Conservation (phyloP, 164 flowering plant species). For the Piper betle region DNA sequence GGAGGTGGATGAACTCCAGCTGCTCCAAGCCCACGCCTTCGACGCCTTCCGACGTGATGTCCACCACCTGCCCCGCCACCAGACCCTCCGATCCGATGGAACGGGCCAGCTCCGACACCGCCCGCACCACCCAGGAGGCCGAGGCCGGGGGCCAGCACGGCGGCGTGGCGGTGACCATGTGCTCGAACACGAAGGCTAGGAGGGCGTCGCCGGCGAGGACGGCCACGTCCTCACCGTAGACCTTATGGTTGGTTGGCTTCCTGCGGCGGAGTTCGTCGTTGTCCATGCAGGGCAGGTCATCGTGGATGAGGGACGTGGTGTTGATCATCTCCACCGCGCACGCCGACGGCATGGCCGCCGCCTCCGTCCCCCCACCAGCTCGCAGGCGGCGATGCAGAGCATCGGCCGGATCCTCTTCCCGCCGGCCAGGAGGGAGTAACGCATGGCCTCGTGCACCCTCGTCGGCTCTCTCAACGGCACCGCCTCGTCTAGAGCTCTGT, state of each 20-base stretch:
- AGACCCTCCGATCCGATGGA: conserved; percentile 47
- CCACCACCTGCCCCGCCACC: conserved; percentile 45
- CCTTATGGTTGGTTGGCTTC: conserved; percentile 61
- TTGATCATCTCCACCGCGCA: conserved; percentile 78
- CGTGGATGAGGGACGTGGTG: conserved; percentile 69
- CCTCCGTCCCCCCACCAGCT: conserved; percentile 50
- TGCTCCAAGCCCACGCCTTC: conserved; percentile 34
- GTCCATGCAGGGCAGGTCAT: conserved; percentile 69
- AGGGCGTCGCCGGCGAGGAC: conserved; percentile 66
- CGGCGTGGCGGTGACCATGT: conserved; percentile 29
- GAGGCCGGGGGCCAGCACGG: no score
- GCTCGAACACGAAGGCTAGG: conserved; percentile 47
- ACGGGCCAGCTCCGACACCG: conserved; percentile 33
- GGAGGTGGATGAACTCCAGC: conserved; percentile 46
- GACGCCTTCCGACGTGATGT: conserved; percentile 32
- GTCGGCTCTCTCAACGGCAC: conserved; percentile 34
- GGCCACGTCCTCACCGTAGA: conserved; percentile 55
- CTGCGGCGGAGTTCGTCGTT: conserved; percentile 62
- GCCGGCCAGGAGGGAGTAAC: conserved; percentile 25
- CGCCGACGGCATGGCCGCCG: conserved; percentile 50
- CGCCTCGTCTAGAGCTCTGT: conserved; percentile 38
- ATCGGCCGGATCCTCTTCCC: conserved; percentile 58
- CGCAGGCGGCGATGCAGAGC: conserved; percentile 65
- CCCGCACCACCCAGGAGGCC: no score
- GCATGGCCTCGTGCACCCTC: conserved; percentile 41